A percentile compares a stretch with the other conserved stretches of the same genome.
phyloP scores from a whole-genome alignment of 208 protist genomes.

The Novymonas esmeraldas region DNA sequence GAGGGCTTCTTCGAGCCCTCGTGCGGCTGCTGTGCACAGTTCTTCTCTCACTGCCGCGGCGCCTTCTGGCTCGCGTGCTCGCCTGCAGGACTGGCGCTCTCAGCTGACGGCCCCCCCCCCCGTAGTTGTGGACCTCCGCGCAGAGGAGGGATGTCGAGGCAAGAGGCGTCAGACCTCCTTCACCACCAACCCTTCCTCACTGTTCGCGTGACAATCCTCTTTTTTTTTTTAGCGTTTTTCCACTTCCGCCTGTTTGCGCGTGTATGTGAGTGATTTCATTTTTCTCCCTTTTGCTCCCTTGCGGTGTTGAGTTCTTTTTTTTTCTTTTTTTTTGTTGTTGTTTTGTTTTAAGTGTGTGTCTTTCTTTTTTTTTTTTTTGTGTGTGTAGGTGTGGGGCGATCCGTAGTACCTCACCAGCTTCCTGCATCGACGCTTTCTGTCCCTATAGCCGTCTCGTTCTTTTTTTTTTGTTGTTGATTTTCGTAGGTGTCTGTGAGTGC shows the following conservation, averaged over 20 bases:
- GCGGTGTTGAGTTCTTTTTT: not conserved
- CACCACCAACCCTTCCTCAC: no score
- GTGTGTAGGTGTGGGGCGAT: not conserved
- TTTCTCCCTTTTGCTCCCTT: conserved; percentile 2
- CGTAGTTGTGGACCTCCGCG: not conserved
- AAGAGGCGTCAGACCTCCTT: no score
- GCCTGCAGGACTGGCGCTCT: no score
- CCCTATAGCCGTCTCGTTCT: not conserved
- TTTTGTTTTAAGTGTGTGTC: conserved; percentile 9
- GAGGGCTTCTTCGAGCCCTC: not conserved
- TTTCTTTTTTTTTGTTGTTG: not conserved
- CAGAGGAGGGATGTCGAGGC: no score
- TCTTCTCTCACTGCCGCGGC: conserved; percentile 9
- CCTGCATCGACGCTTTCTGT: not conserved
- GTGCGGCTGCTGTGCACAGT: conserved; percentile 3
- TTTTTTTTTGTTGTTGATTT: not conserved
- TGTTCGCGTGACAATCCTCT: no score
- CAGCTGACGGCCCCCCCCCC: no score
- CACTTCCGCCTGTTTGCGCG: not conserved
- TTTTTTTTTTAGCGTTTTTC: not conserved
- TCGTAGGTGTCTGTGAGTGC: not conserved
- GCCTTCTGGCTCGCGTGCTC: conserved; percentile 4
- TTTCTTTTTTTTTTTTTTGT: not conserved
- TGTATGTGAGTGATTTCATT: not conserved
- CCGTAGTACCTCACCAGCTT: not conserved